These are phyloP conservation scores for Chalciporus piperatus DNA, from an alignment of 768 basidiomycete genomes.

Conservation along the genomic window DNA sequence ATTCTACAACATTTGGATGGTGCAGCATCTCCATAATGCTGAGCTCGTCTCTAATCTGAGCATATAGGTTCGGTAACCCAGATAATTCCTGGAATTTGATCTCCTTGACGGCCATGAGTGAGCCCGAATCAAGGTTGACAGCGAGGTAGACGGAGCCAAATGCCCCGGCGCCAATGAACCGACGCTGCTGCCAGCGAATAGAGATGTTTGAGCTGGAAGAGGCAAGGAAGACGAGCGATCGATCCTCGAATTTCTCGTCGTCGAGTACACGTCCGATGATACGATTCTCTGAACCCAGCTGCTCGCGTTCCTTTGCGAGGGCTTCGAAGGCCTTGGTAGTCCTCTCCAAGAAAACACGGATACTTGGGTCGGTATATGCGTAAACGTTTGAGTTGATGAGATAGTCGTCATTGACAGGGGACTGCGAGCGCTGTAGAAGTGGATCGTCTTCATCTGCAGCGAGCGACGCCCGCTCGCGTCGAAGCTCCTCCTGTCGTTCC, in stretches of 20 bases:
- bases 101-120: constrained; percentile 99
- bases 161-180: constrained; percentile 97
- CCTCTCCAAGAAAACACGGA: constrained; percentile 77
- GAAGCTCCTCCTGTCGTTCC: constrained; percentile 70
- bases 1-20: constrained; percentile 97
- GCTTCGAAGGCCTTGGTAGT: constrained; percentile 54
- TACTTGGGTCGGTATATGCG: constrained; percentile 57
- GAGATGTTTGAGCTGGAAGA: constrained; percentile 95
- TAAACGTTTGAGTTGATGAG: constrained; percentile 27
- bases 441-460: constrained; percentile 46
- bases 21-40: constrained; percentile 97
- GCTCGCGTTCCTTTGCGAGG: constrained; percentile 64
- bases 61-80: constrained; percentile 81
- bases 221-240: constrained; percentile 90
- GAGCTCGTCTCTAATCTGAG: constrained; percentile 93
- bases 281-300: constrained; percentile 65
- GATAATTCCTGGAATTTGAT: constrained; percentile 95
- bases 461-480: constrained; percentile 53
- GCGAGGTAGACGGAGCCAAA: constrained; percentile 99
- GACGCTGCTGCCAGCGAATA: constrained; percentile 96
- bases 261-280: constrained; percentile 90
- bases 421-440: constrained; percentile 42
- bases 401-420: constrained; percentile 37
- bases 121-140: constrained; percentile 92
- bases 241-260: constrained; percentile 90